Evolutionary conservation across 2,329 filamentous ascomycete species (phyloP), one percentile per base, ranked within the genome.

Genomic region (Hymenotorrendiella dingleyae): DNA sequence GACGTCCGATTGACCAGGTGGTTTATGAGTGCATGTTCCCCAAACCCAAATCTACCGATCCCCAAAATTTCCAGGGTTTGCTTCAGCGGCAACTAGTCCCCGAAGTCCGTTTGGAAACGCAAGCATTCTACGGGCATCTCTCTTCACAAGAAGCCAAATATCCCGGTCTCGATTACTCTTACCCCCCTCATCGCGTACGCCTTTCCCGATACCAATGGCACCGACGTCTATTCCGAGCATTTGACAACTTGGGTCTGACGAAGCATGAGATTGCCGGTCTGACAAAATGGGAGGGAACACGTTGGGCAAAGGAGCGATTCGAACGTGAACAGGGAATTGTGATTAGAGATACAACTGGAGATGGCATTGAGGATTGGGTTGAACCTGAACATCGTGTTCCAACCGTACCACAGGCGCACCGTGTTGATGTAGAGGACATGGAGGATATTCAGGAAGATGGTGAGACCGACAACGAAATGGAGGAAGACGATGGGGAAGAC

Each of bases 261-360:
- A 67, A 76, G 44, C 67, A 70, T 54, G 85, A 91, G 61, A 86
- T 91, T 53, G 72, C 78, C 41, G 70, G 71, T 36, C 69, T 90
- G 59, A 89, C 85, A 45, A 82, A 85, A 58, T 91, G 85, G 85
- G 85, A 90, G 67, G 85, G 85, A 44, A 90, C 85, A 8, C 80
- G 82, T 48, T 90, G 85, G 85, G 86, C 86, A 48, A 82, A 88
- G 59, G 83, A 89, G 59, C 77, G 84, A 42, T 91, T 81, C 59
- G 85, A 91, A 68, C 73, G 74, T 44, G 85, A 90, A 58, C 82
- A 88, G 56, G 80, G 80, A 24, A 73, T 84, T 45, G 66, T 65
- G 22, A 87, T 91, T 49, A 64, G 68, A 36, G 86, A 91, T 58
- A 88, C 85, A 5, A 82, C 84, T 1, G 76, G 75, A 39, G 80